A percentile compares a stretch with the other conserved stretches of the same genome.
These are phyloP conservation scores for Tolypocladium paradoxum DNA, from an alignment of 2,329 filamentous ascomycete species.

Conservation along the genomic window DNA sequence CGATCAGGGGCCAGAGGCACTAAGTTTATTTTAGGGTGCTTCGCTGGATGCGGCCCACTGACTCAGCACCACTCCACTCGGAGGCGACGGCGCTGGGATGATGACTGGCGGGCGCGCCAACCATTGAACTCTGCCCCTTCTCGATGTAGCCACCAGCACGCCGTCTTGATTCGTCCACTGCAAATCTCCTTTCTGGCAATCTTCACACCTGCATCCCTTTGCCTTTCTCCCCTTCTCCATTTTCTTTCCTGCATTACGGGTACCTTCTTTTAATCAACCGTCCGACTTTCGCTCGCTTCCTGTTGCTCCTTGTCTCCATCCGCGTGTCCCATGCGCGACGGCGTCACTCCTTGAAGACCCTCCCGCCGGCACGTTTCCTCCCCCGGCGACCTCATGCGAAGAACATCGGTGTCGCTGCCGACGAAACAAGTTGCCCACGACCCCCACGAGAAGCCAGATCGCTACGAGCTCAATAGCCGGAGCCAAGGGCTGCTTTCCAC, in stretches of 20 bases:
- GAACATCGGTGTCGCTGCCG: constrained; percentile 53
- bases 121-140: not conserved
- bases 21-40: not conserved
- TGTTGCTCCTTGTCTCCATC: not conserved
- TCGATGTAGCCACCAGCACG: not conserved
- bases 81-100: no score
- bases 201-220: not conserved
- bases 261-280: not conserved
- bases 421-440: constrained; percentile 49
- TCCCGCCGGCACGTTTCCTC: not conserved
- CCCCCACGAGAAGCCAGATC: constrained; percentile 53
- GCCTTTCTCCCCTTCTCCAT: not conserved
- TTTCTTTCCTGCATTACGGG: not conserved
- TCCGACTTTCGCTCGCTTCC: not conserved
- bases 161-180: not conserved
- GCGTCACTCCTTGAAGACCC: constrained; percentile 12
- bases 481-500: constrained; percentile 39
- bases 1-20: not conserved
- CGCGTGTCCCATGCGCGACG: constrained; percentile 12
- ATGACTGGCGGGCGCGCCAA: no score
- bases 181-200: constrained; percentile 4
- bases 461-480: constrained; percentile 41
- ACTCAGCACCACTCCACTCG: not conserved
- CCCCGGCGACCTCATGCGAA: constrained; percentile 40
- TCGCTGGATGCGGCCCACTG: not conserved